A percentile compares a stretch with the other conserved stretches of the same genome.
phyloP scores from a whole-genome alignment of 345 rosid genomes.

The Lepidium aucheri region DNA sequence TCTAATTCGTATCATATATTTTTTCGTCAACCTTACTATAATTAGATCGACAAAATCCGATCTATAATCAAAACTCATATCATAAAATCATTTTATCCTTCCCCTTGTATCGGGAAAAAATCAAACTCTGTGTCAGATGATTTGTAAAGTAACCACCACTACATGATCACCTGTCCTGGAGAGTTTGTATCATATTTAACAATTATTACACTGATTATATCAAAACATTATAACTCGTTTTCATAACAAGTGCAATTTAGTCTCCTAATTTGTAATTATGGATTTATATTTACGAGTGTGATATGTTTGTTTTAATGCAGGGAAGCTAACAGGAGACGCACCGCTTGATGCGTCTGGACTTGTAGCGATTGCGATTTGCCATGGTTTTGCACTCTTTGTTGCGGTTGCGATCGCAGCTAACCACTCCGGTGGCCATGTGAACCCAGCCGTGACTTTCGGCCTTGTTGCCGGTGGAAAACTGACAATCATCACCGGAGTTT shows the following conservation, averaged over 20 bases:
- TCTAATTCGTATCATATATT: too few species aligned
- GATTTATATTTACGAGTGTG: background rate
- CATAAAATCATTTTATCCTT: too few species aligned
- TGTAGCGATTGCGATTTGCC: slow-evolving; percentile 71
- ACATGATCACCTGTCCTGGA: too few species aligned
- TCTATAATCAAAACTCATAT: too few species aligned
- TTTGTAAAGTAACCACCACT: too few species aligned
- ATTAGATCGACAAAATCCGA: too few species aligned
- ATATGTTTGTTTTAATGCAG: slow-evolving; percentile 19
- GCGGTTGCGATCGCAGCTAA: slow-evolving; percentile 71
- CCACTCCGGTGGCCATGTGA: slow-evolving; percentile 89
- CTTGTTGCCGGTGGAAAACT: slow-evolving; percentile 77
- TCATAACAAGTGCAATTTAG: background rate
- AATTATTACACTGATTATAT: background rate
- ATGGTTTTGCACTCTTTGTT: slow-evolving; percentile 81
- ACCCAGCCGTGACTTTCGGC: slow-evolving; percentile 90
- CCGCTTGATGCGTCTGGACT: slow-evolving; percentile 78
- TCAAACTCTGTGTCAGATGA: too few species aligned
- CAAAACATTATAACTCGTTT: background rate
- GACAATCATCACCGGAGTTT: slow-evolving; percentile 59
- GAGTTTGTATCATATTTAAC: background rate
- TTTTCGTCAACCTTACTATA: too few species aligned
- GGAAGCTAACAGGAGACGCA: slow-evolving; percentile 57
- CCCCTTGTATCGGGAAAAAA: too few species aligned
- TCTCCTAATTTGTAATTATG: background rate